Evolutionary conservation across 805 yeast species (phyloP), one percentile per base, ranked within the genome.

Genomic region (Zygosaccharomyces rouxii): DNA sequence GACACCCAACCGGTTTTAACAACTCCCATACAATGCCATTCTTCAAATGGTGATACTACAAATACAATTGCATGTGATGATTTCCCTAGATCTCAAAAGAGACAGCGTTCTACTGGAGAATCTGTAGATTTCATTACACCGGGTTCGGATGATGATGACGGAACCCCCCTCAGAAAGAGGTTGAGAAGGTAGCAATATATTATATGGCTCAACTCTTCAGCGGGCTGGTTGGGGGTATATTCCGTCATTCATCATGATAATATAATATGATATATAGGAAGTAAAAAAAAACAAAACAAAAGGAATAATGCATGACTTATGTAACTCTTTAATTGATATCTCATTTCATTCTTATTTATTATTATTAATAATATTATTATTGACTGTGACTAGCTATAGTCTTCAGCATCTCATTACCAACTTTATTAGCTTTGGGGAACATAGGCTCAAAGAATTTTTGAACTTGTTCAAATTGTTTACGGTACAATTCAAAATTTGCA

Each of bases 331-430:
- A 33, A 14, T 16, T 14, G 10, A 33, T 9, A 33, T 14, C 5
- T 10, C 13, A 25, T 21, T 13, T 9, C 14, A 42, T 25, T 23
- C 7, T 23, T n/a, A n/a, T n/a, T n/a, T 10, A 9, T 25, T 25
- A 9, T 25, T 5, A 25, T 25, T 25, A 4, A 9, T n/a, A n/a
- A n/a, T n/a, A 25, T 11, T 11, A 25, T 25, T 35, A 49, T 9
- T 30, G 47, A 22, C 44, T 45, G 28, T 49, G 52, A 35, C 51
- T 41, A 13, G 54, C 51, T 26, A 89, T 88, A 7, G 88, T 86
- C 62, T 80, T 80, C 53, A 94, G 86, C 99, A 92, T 92, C 56
- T 88, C 96, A 68, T 92, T 94, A 9, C 98, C 98, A 39, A 89
- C 74, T 41, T 76, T 79, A 55, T 84, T 86, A 7, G 97, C 97